Base-by-base conservation (phyloP, 352 stramenopile genomes). In the Globisporangium camurandrum region DNA sequence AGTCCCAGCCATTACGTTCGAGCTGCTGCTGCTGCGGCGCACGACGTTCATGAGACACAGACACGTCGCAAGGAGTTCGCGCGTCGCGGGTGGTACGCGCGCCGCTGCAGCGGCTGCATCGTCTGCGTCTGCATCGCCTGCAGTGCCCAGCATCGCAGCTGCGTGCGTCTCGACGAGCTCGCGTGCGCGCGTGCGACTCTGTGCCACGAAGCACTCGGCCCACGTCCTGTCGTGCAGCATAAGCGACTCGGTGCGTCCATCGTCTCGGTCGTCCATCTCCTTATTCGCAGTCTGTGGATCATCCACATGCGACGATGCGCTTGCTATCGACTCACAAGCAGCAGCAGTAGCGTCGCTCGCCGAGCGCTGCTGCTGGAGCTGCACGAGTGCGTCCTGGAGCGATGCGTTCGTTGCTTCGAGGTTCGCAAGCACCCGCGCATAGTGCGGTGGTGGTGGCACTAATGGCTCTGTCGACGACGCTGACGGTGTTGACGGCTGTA, bases 361-460 rank as follows among this genome's bases (percentile, higher is more conserved):
- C 30, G 64, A 65, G 51, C 72, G 64, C 8, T 73, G 64, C 8
- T 73, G 67, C 52, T 92, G 72, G n/a, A 93, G 70, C 37, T 53
- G 67, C 16, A 84, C 49, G 30, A 93, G 53, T 12, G 75, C 78
- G 16, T 65, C 51, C 45, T 72, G 66, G 23, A 93, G 56, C 27
- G 72, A 59, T 16, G 57, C 49, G 40, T 93, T 90, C 10, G 78
- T 93, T 27, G 62, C 50, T 20, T 88, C 63, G 33, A 93, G 47
- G 47, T 90, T 90, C 28, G 67, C 57, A 48, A 71, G 47, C 7
- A 93, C 59, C 81, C 81, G 90, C 9, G 71, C 64, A 46, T 83
- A 78, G 36, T 88, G 76, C 10, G n/a, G n/a, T n/a, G n/a, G n/a
- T n/a, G n/a, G n/a, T n/a, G n/a, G n/a, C n/a, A n/a, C n/a, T n/a